Percentiles rank a stretch among this genome's conserved stretches.
Evolutionary conservation across 2,329 filamentous ascomycete species (phyloP).

Genomic region (Aspergillus uvarum): DNA sequence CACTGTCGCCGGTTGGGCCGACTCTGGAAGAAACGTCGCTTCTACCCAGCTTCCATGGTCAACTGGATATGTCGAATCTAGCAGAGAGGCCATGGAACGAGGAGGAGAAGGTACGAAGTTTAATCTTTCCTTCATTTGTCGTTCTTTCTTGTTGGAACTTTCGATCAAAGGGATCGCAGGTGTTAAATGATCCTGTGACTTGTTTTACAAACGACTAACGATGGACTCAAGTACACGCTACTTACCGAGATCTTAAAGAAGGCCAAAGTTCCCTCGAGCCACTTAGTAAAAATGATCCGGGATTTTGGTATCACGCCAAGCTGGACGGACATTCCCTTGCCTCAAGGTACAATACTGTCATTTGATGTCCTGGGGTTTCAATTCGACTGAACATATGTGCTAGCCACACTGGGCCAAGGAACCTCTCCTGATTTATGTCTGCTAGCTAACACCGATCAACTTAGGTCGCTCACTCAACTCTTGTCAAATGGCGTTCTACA

Average conservation of each 20-base stretch:
- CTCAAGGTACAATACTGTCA: slow-evolving; percentile 38
- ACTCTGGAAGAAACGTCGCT: slow-evolving; percentile 12
- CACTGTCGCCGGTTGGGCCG: slow-evolving; percentile 6
- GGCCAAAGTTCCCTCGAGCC: slow-evolving; percentile 36
- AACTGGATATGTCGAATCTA: slow-evolving; percentile 46
- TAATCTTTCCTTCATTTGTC: neutral
- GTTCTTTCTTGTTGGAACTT: neutral
- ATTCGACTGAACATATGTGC: slow-evolving; percentile 4
- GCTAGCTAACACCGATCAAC: slow-evolving; percentile 18
- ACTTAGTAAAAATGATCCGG: slow-evolving; percentile 40
- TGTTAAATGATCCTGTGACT: neutral
- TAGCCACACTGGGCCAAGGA: neutral
- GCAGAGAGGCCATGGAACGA: slow-evolving; percentile 45
- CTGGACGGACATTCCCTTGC: slow-evolving; percentile 45
- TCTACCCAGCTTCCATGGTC: slow-evolving; percentile 34
- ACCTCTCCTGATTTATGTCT: neutral
- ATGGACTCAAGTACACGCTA: slow-evolving; percentile 37
- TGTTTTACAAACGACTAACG: slow-evolving; percentile 5
- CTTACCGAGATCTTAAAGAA: slow-evolving; percentile 46
- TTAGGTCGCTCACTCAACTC: slow-evolving; percentile 42
- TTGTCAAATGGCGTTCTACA: slow-evolving; percentile 36
- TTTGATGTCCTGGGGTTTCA: neutral
- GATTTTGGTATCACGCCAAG: slow-evolving; percentile 38
- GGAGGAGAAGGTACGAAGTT: slow-evolving; percentile 45
- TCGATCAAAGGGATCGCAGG: neutral